Percentiles rank a stretch among this genome's conserved stretches.
These are phyloP conservation scores for Globisporangium paroecandrum DNA, from an alignment of 352 stramenopile genomes.

Conservation along the genomic window DNA sequence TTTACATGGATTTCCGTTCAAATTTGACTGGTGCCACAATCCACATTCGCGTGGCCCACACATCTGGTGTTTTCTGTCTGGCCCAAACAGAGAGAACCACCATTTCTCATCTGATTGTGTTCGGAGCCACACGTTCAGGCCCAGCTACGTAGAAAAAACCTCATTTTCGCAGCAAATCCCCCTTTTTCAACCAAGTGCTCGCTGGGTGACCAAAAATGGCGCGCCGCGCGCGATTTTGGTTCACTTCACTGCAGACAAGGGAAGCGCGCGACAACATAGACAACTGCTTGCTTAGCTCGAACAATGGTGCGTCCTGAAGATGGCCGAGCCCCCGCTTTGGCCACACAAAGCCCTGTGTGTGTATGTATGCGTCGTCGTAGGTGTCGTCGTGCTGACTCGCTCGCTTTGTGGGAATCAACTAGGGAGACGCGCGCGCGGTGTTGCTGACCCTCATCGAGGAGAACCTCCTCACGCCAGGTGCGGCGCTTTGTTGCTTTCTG, in stretches of 20 bases:
- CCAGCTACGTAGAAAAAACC: conserved; percentile 6
- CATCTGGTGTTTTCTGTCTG: neutral
- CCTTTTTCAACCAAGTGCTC: neutral
- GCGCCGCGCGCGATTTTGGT: neutral
- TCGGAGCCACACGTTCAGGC: neutral
- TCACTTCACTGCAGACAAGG: neutral
- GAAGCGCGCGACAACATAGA: neutral
- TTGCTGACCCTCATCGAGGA: conserved; percentile 65
- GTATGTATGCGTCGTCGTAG: neutral
- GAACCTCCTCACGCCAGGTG: conserved; percentile 60
- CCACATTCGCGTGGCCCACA: neutral
- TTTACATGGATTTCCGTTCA: neutral
- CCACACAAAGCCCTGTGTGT: neutral
- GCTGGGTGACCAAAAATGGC: neutral
- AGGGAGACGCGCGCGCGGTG: conserved; percentile 66
- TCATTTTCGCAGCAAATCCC: neutral
- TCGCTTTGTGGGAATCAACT: neutral
- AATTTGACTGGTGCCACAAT: neutral
- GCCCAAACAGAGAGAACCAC: neutral
- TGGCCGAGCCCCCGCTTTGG: neutral
- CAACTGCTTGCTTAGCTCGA: neutral
- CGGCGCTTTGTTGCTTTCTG: conserved; percentile 5
- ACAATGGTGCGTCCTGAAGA: conserved; percentile 1
- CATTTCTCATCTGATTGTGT: neutral
- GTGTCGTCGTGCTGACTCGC: neutral